A percentile compares a stretch with the other conserved stretches of the same genome.
Conservation (phyloP, 2,329 filamentous ascomycete genomes). For the Cladophialophora yegresii region DNA sequence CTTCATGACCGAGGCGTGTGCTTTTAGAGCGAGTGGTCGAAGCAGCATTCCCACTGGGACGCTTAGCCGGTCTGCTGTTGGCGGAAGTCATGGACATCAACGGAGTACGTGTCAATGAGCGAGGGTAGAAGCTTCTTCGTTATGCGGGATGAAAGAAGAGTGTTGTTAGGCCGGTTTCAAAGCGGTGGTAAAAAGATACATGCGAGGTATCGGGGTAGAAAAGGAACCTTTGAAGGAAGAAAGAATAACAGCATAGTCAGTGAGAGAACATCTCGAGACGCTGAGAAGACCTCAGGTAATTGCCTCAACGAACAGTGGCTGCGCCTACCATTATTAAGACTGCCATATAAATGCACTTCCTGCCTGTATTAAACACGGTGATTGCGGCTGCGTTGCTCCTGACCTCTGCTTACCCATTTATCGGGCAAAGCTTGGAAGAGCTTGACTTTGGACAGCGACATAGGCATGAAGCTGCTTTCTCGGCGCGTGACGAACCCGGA, state of each 20-base stretch:
- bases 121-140: not conserved
- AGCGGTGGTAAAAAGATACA: not conserved
- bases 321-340: not conserved
- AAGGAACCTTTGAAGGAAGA: not conserved
- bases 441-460: constrained; percentile 6
- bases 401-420: not conserved
- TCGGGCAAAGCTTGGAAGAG: constrained; percentile 15
- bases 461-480: not conserved
- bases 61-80: not conserved
- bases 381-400: too few species aligned
- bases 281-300: not conserved
- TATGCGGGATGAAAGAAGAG: not conserved
- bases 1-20: not conserved
- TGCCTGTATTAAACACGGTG: not conserved
- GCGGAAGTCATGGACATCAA: not conserved
- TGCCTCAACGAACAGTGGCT: not conserved
- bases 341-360: not conserved
- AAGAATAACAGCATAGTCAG: constrained; percentile 9
- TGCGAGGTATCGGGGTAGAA: not conserved
- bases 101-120: not conserved
- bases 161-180: not conserved
- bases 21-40: too few species aligned
- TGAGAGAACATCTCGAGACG: not conserved
- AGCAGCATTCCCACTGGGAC: not conserved
- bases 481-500: constrained; percentile 14